Conservation (phyloP, 2,329 filamentous ascomycete species). For the Diaporthe citri region DNA sequence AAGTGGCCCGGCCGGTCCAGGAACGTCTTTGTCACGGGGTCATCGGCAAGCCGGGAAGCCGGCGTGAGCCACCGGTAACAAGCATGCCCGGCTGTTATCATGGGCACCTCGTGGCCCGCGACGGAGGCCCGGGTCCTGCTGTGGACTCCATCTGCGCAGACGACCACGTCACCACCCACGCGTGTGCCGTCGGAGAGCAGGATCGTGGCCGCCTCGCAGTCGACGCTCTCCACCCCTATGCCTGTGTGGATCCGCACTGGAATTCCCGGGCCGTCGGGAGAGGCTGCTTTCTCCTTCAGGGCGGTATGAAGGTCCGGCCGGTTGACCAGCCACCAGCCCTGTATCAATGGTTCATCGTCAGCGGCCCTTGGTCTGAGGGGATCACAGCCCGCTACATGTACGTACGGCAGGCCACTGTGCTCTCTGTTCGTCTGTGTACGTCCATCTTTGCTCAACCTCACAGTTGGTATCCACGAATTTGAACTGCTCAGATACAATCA, state of each 20-base stretch:
- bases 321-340: conserved; percentile 37
- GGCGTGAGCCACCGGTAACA: conserved; percentile 38
- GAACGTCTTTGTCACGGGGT: conserved; percentile 27
- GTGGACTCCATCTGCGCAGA: conserved; percentile 37
- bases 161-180: conserved; percentile 35
- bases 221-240: not conserved
- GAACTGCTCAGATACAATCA: conserved; percentile 12
- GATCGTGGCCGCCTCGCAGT: conserved; percentile 34
- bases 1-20: conserved; percentile 28
- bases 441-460: not conserved
- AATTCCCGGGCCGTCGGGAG: conserved; percentile 7
- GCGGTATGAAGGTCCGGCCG: conserved; percentile 35
- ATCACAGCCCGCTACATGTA: not conserved
- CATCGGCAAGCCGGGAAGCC: conserved; percentile 4
- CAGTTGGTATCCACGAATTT: conserved; percentile 33
- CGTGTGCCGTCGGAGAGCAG: conserved; percentile 31
- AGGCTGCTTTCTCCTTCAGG: conserved; percentile 31
- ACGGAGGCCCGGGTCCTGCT: conserved; percentile 29
- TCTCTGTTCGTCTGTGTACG: conserved; percentile 11
- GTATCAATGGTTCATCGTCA: not conserved
- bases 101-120: conserved; percentile 11
- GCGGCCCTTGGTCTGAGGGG: not conserved
- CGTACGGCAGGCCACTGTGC: conserved; percentile 33
- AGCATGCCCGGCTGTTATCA: conserved; percentile 17
- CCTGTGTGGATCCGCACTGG: conserved; percentile 36